Evolutionary conservation across 2,329 filamentous ascomycete species (phyloP), one percentile per base, ranked within the genome.

Genomic region (Aspergillus japonicus): DNA sequence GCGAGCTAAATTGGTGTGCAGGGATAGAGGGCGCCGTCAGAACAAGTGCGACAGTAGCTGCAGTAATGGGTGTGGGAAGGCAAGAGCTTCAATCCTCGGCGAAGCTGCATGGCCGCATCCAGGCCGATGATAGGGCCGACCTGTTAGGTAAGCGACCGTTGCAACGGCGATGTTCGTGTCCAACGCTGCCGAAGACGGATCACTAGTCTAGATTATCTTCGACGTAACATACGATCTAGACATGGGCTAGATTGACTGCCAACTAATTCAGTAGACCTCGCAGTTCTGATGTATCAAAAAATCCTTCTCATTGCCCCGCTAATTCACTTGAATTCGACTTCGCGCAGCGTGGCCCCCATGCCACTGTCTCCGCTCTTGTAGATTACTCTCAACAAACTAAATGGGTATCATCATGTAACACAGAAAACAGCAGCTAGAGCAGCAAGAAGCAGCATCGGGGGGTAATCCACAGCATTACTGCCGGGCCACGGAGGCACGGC

Each of bases 381-480:
- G 57, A 31, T 47, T 42, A 23, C 56, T 54, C 39, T 19, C 14
- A 44, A 44, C 39, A 44, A 44, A 47, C 57, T 63, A 19, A 24
- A 55, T 55, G 64, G 64, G 64, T 64, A 66, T 66, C 64, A 60
- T 57, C 64, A 60, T 57, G 66, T 64, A 57, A 61, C 47, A 50
- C 52, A 61, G 60, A 62, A 35, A 51, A 19, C 50, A 58, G 21
- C 53, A 47, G 51, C 12, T 29, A 29, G 26, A 26, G 49, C 44
- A 54, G 23, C 50, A 58, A 58, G 21, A 50, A 44, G 54, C 12
- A 26, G 51, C 35, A 54, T 33, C 47, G n/a, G 29, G 33, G 42
- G 47, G 11, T 44, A 56, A 21, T 54, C 39, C 11, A 33, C 39
- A 24, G 35, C 50, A 24, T 58, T 3, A 44, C 16, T 44, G 39